Percentiles rank a stretch among this genome's conserved stretches.
Evolutionary conservation across 257 asterid species (phyloP).

Genomic region (Echium plantagineum): DNA sequence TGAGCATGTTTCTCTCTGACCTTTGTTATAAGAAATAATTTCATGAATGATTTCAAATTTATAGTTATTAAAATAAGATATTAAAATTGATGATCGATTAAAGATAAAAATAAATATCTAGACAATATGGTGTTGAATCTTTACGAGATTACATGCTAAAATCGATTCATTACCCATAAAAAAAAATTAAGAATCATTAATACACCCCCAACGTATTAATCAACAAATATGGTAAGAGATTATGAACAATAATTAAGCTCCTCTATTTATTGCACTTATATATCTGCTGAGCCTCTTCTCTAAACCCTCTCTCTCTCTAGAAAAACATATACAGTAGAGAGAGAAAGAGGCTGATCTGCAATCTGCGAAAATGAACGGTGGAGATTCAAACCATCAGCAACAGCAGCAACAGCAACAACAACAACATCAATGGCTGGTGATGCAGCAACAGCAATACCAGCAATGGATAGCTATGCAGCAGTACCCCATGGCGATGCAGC

Average conservation of each 20-base stretch:
- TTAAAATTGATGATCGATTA: too few relatives aligned
- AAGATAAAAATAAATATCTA: too few relatives aligned
- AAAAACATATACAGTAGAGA: neutral
- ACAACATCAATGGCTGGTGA: slow-evolving; percentile 81
- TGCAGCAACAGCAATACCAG: slow-evolving; percentile 95
- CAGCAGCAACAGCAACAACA: slow-evolving; percentile 46
- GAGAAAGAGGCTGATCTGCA: slow-evolving; percentile 15
- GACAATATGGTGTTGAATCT: too few relatives aligned
- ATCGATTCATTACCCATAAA: too few relatives aligned
- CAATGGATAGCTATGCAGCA: slow-evolving; percentile 98
- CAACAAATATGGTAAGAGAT: too few relatives aligned
- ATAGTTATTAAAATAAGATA: too few relatives aligned
- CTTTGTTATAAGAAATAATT: too few relatives aligned
- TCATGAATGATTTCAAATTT: too few relatives aligned
- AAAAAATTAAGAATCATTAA: too few relatives aligned
- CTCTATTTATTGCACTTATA: slow-evolving; percentile 3
- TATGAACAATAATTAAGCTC: neutral
- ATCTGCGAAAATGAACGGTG: slow-evolving; percentile 51
- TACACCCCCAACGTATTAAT: too few relatives aligned
- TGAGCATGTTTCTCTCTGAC: too few relatives aligned
- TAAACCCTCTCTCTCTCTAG: slow-evolving; percentile 1
- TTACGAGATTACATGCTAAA: too few relatives aligned
- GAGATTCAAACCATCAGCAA: slow-evolving; percentile 62
- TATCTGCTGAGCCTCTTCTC: slow-evolving; percentile 13
- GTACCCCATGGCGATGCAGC: slow-evolving; percentile 33